phyloP scores from a whole-genome alignment of 805 yeast genomes.

The Teunomyces pallodes region DNA sequence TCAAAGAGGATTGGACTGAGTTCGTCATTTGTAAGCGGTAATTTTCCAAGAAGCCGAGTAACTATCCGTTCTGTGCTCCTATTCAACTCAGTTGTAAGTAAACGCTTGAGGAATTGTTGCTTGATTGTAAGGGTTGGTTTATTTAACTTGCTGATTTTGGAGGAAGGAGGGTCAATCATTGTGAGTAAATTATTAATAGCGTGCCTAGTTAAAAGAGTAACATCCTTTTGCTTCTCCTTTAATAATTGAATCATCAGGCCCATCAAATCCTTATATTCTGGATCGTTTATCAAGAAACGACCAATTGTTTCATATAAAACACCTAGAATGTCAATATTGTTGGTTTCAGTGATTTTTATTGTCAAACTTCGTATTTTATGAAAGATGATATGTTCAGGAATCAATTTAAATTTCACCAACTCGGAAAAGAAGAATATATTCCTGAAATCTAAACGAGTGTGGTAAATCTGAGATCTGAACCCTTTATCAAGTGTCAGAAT shows the following conservation, averaged over 20 bases:
- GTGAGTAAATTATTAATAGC: slow-evolving; percentile 57
- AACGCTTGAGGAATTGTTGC: slow-evolving; percentile 35
- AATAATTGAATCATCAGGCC: slow-evolving; percentile 59
- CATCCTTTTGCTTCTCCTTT: slow-evolving; percentile 47
- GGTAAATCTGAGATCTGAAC: slow-evolving; percentile 56
- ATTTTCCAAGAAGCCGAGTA: slow-evolving; percentile 32
- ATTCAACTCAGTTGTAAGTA: slow-evolving; percentile 53
- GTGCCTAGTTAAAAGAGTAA: slow-evolving; percentile 49
- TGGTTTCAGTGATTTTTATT: slow-evolving; percentile 46
- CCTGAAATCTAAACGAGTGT: slow-evolving; percentile 52
- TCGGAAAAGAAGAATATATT: slow-evolving; percentile 68
- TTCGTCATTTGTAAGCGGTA: slow-evolving; percentile 46
- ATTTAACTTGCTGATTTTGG: slow-evolving; percentile 23
- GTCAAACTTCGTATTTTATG: slow-evolving; percentile 68
- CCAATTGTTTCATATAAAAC: slow-evolving; percentile 78
- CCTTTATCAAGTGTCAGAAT: slow-evolving; percentile 55
- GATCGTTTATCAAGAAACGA: slow-evolving; percentile 53
- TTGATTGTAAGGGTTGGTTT: slow-evolving; percentile 24
- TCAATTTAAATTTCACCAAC: slow-evolving; percentile 68
- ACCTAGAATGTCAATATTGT: slow-evolving; percentile 66
- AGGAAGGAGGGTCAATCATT: slow-evolving; percentile 54
- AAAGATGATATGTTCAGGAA: slow-evolving; percentile 69
- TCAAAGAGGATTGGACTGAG: slow-evolving; percentile 30
- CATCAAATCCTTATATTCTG: slow-evolving; percentile 59
- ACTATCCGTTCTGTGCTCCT: slow-evolving; percentile 21